Evolutionary conservation across 805 yeast species (phyloP), one percentile per base, ranked within the genome.

Genomic region (Lipomyces sp.): DNA sequence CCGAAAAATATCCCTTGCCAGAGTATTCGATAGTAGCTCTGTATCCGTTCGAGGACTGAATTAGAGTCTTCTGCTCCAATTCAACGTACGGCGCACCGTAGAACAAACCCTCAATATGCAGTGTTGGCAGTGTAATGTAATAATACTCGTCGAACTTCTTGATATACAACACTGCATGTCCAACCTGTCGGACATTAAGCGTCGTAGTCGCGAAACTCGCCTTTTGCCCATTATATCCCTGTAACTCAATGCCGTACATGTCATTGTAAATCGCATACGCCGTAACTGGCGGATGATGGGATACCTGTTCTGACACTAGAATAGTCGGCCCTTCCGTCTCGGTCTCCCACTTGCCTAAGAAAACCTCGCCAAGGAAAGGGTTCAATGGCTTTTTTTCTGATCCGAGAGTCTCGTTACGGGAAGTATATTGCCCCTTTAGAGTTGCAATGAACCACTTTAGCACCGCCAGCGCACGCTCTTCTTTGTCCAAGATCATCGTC

Each of bases 241-340:
- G 90, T 69, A 92, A 81, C 53, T 81, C 79, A 33, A 89, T 88
- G 42, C 87, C 83, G 77, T 88, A 83, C 73, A 86, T 85, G 69
- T 87, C 90, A 76, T 92, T 92, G 74, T 85, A 80, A 64, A 95
- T 85, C 54, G 92, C 85, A 76, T 92, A 95, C 5, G 95, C 98
- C n/a, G 98, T 93, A 45, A 90, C 88, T 33, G 99, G 98, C 18
- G 99, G 99, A 78, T 95, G 99, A 80, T 95, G 99, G 69, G 93
- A 87, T 13, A 95, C 98, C 79, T 95, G 99, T 79, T 95, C 99
- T 70, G 93, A 86, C 63, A 92, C 80, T 75, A 94, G 81, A 11
- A 86, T 79, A 33, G 97, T 90, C 69, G 90, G 96, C 53, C 97
- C 97, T 15, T 85, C 78, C 63, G 79, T 81, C 10, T 80, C 77